phyloP scores from a whole-genome alignment of 257 asterid species.

The Jacaranda copaia region DNA sequence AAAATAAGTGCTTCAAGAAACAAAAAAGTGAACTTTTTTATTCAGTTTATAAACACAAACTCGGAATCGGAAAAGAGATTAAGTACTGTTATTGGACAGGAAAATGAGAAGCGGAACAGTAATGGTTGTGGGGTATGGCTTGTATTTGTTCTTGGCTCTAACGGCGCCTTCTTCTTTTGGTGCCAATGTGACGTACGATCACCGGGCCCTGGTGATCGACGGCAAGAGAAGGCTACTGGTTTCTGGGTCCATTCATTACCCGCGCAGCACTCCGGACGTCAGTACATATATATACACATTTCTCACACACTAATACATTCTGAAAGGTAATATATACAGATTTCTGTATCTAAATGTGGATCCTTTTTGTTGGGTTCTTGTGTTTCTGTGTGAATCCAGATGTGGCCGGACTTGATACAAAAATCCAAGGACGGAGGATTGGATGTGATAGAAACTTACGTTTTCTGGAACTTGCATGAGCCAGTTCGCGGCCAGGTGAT shows the following conservation, averaged over 20 bases:
- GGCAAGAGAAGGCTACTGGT: slow-evolving; percentile 63
- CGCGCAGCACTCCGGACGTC: slow-evolving; percentile 83
- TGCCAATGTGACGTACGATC: slow-evolving; percentile 78
- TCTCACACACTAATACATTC: neutral
- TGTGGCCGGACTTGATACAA: slow-evolving; percentile 93
- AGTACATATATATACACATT: slow-evolving; percentile 3
- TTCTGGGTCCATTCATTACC: slow-evolving; percentile 84
- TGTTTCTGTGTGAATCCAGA: slow-evolving; percentile 45
- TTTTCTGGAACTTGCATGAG: slow-evolving; percentile 91
- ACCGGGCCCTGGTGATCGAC: slow-evolving; percentile 71
- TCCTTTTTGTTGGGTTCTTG: neutral
- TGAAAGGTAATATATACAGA: slow-evolving; percentile 9
- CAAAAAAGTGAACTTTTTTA: neutral
- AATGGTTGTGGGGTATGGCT: slow-evolving; percentile 31
- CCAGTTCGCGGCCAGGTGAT: slow-evolving; percentile 80
- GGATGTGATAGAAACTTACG: slow-evolving; percentile 79
- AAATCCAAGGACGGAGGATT: slow-evolving; percentile 88
- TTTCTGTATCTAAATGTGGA: slow-evolving; percentile 29
- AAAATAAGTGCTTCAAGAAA: slow-evolving; percentile 36
- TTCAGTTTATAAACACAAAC: slow-evolving; percentile 11
- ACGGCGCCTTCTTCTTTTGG: slow-evolving; percentile 52
- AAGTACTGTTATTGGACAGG: neutral
- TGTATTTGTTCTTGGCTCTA: slow-evolving; percentile 41
- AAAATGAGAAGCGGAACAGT: slow-evolving; percentile 35
- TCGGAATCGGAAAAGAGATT: neutral